Percentiles rank a stretch among this genome's conserved stretches.
phyloP scores from a whole-genome alignment of 2,329 filamentous ascomycete species.

The Aspergillus clavatus region DNA sequence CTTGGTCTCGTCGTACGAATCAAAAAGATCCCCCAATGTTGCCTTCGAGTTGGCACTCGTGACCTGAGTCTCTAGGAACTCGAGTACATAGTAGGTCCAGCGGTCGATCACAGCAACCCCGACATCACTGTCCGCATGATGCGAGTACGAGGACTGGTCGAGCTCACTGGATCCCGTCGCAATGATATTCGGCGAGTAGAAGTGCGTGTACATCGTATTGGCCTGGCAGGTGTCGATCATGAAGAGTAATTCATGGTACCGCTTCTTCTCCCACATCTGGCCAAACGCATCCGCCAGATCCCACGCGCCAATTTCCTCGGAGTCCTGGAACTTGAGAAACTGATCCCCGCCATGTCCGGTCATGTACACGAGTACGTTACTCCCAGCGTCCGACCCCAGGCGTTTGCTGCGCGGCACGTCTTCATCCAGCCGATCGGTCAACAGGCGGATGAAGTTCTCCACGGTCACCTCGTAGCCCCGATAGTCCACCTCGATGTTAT shows the following conservation, averaged over 20 bases:
- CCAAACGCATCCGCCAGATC: constrained; percentile 96
- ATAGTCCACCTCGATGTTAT: constrained; percentile 99
- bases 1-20: constrained; percentile 90
- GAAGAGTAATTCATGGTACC: constrained; percentile 96
- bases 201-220: constrained; percentile 98
- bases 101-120: constrained; percentile 97
- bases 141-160: constrained; percentile 93
- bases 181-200: constrained; percentile 97
- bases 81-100: constrained; percentile 97
- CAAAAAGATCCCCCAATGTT: constrained; percentile 89
- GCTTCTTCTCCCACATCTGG: constrained; percentile 99
- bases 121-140: constrained; percentile 96
- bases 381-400: constrained; percentile 86
- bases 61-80: constrained; percentile 89
- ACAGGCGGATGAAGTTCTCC: constrained; percentile 92
- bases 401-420: constrained; percentile 95
- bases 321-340: constrained; percentile 97
- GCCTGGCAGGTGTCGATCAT: constrained; percentile 99
- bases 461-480: constrained; percentile 97
- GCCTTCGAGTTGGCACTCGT: constrained; percentile 80
- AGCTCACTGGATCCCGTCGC: constrained; percentile 95
- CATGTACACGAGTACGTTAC: constrained; percentile 98
- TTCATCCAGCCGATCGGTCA: constrained; percentile 90
- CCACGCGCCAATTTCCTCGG: constrained; percentile 93
- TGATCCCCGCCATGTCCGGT: constrained; percentile 97